Evolutionary conservation across 495 filamentous ascomycete genomes (phyloP), one percentile per base, ranked within the genome.

Genomic region (Xylaria longipes): DNA sequence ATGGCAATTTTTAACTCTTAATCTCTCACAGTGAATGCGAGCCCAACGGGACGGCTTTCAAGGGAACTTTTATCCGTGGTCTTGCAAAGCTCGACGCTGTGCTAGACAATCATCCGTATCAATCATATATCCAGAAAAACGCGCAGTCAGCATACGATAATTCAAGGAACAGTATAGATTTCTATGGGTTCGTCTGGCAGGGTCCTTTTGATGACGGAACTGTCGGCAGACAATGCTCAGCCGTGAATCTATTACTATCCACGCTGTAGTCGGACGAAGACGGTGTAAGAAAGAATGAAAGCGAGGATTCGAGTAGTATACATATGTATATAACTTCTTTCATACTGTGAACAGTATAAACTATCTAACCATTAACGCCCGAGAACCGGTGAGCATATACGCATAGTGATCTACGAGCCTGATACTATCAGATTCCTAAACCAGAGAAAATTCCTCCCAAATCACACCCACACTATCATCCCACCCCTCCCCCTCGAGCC

Each of bases 41-140:
- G 60, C 82, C 79, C 25, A 86, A 91, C 72, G 87, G 83, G 8
- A 83, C 87, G 1, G 87, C 91, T 70, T 94, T 94, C 86, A 94
- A 94, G 79, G 92, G 92, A 27, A 87, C 91, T 5, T 92, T 93
- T 74, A 85, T 90, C 25, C 85, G 88, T 6, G 91, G 91, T 71
- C 83, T 94, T 1, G 82, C 80, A 31, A 79, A 82, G 58, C 78
- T 94, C 29, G 80, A 91, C 25, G 72, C 72, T 17, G 86, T 73
- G 1, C 76, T 86, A 0, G 82, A 82, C 5, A 77, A 86, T 15
- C 76, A 80, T 33, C 76, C 77, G 14, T 92, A 87, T 72, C 69
- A 73, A n/a, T 68, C 73, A 27, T 89, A 89, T 3, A 84, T 93
- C 52, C 70, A 74, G 33, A 78, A 75, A 12, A 92, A 89, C 62